Conservation (phyloP, 768 basidiomycete genomes). For the Mycena indigotica region DNA sequence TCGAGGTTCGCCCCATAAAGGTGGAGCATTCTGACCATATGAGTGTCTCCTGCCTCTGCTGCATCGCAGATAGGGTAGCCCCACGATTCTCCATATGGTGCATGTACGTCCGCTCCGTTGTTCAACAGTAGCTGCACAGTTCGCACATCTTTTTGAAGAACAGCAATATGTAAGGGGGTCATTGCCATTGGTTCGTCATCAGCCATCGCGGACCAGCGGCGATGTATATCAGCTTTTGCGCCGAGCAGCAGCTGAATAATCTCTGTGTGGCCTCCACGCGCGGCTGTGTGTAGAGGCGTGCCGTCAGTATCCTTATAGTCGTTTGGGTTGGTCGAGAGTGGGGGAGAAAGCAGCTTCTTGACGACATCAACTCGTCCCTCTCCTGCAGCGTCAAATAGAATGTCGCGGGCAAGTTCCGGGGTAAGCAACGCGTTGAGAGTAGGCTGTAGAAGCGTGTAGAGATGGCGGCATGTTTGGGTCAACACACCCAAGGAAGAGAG, state of each 20-base stretch:
- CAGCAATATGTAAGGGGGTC: neutral
- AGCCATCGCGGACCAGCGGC: neutral
- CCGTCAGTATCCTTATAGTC: neutral
- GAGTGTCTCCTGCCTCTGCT: neutral
- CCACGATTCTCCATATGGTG: neutral
- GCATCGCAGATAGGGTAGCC: neutral
- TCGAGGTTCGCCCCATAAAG: neutral
- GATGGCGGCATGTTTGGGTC: neutral
- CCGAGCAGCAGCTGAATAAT: slow-evolving; percentile 3
- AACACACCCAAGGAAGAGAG: neutral
- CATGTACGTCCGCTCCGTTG: neutral
- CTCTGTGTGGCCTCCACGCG: neutral
- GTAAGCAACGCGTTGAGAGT: neutral
- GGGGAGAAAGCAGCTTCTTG: neutral
- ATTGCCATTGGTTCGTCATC: no score
- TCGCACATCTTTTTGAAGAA: neutral
- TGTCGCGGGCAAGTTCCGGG: neutral
- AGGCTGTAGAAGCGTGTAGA: neutral
- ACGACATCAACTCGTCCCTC: neutral
- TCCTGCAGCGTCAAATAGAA: neutral
- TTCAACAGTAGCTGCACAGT: neutral
- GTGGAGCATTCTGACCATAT: neutral
- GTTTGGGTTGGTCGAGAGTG: neutral
- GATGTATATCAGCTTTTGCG: neutral
- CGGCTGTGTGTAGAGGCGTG: slow-evolving; percentile 5